Conservation (phyloP, 805 yeast species). For the Starmera quercuum region DNA sequence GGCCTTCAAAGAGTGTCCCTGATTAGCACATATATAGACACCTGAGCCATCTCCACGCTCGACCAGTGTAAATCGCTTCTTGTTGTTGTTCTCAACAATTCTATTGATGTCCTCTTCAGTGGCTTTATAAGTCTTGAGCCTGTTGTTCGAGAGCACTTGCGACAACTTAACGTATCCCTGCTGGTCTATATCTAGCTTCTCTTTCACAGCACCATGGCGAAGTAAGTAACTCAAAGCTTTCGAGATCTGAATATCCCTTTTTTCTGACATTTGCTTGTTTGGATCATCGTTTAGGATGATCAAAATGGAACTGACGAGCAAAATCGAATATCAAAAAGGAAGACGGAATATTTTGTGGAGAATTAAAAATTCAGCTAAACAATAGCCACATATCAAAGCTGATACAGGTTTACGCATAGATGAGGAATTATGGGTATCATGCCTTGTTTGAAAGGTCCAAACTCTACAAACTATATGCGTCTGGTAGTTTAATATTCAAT, state of each 20-base stretch:
- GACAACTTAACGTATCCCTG: conserved; percentile 58
- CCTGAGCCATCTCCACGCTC: conserved; percentile 20
- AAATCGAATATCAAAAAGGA: too few relatives aligned
- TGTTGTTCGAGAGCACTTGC: conserved; percentile 46
- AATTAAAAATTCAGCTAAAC: too few relatives aligned
- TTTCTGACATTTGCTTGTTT: conserved; percentile 9
- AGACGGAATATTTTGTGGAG: too few relatives aligned
- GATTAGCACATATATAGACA: conserved; percentile 70
- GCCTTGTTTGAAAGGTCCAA: too few relatives aligned
- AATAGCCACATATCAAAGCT: too few relatives aligned
- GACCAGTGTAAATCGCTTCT: conserved; percentile 56
- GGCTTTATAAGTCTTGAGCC: conserved; percentile 48
- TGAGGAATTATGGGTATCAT: too few relatives aligned
- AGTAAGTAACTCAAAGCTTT: conserved; percentile 69
- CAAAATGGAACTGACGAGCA: too few relatives aligned
- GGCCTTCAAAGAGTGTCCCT: conserved; percentile 71
- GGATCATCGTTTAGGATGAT: not conserved
- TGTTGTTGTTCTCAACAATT: conserved; percentile 59
- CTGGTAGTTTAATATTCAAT: too few relatives aligned
- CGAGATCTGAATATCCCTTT: conserved; percentile 52
- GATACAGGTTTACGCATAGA: too few relatives aligned
- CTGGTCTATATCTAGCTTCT: conserved; percentile 52
- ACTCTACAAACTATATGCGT: too few relatives aligned
- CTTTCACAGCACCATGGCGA: conserved; percentile 79
- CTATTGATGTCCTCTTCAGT: conserved; percentile 49